Evolutionary conservation across 2,329 filamentous ascomycete genomes (phyloP).

Genomic region (Aplosporella prunicola): DNA sequence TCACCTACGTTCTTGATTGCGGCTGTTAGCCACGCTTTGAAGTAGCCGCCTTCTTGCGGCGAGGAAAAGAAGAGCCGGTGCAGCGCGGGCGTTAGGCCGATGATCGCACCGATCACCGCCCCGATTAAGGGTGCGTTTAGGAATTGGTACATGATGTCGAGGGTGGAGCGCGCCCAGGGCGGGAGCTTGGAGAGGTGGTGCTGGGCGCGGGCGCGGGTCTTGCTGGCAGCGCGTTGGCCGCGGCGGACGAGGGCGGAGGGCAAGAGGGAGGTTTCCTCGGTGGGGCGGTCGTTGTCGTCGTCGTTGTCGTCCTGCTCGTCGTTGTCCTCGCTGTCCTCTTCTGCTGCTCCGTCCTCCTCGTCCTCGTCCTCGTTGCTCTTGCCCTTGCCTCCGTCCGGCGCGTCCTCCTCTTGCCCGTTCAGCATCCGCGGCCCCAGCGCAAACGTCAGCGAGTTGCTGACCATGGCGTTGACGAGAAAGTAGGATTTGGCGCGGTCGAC

Average conservation of each 20-base stretch:
- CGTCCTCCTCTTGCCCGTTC: conserved; percentile 36
- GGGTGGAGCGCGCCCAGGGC: conserved; percentile 27
- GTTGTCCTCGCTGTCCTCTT: conserved; percentile 12
- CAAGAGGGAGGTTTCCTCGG: conserved; percentile 45
- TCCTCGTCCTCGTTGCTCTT: conserved; percentile 21
- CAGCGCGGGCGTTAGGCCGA: conserved; percentile 51
- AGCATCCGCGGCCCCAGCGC: conserved; percentile 52
- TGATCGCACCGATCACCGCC: conserved; percentile 47
- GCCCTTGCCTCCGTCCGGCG: conserved; percentile 19
- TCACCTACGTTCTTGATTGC: conserved; percentile 53
- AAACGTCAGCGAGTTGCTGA: conserved; percentile 55
- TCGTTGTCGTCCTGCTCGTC: conserved; percentile 18
- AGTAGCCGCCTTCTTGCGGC: conserved; percentile 50
- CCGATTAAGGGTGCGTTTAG: conserved; percentile 55
- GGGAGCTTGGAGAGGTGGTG: conserved; percentile 29
- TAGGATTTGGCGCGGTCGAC: conserved; percentile 54
- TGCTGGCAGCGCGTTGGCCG: conserved; percentile 21
- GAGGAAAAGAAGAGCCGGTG: conserved; percentile 54
- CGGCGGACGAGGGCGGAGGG: conserved; percentile 27
- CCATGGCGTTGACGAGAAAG: conserved; percentile 56
- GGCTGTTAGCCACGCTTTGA: conserved; percentile 57
- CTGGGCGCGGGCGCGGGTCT: conserved; percentile 25
- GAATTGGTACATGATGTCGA: conserved; percentile 41
- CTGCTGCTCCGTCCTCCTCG: conserved; percentile 14
- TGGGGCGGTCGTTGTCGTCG: conserved; percentile 18